These are phyloP conservation scores for Schizochytrium sp. DNA, from an alignment of 108 stramenopile species.

Conservation along the genomic window DNA sequence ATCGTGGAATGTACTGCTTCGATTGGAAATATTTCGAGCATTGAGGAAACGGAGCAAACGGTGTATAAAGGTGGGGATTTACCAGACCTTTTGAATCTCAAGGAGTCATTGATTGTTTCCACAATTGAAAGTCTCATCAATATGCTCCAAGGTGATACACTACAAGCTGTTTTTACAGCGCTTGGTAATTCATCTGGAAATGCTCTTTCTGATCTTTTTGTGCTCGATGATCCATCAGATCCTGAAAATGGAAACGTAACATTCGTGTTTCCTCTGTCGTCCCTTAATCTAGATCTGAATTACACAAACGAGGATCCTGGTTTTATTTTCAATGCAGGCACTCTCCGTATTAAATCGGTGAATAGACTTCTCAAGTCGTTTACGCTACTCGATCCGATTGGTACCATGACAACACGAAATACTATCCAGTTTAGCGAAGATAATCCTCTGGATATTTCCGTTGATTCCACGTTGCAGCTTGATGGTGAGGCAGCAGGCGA, in stretches of 20 bases:
- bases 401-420: constrained; percentile 21
- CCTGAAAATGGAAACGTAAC: constrained; percentile 49
- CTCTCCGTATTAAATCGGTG: background rate
- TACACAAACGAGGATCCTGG: constrained; percentile 41
- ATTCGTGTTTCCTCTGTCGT: background rate
- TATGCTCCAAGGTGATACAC: background rate
- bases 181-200: constrained; percentile 35
- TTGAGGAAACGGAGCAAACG: background rate
- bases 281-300: background rate
- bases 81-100: constrained; percentile 23
- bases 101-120: background rate
- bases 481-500: constrained; percentile 9
- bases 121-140: background rate
- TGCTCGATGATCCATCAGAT: constrained; percentile 47
- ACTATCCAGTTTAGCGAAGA: background rate
- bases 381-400: background rate
- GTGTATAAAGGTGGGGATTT: constrained; percentile 31
- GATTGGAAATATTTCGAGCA: background rate
- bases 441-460: background rate
- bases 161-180: constrained; percentile 10
- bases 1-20: background rate
- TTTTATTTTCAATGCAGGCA: background rate
- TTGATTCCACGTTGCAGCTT: background rate
- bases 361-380: constrained; percentile 10
- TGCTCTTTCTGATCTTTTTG: constrained; percentile 17